Base-by-base conservation (phyloP, 441 rosid genomes). In the Populus hybrid region DNA sequence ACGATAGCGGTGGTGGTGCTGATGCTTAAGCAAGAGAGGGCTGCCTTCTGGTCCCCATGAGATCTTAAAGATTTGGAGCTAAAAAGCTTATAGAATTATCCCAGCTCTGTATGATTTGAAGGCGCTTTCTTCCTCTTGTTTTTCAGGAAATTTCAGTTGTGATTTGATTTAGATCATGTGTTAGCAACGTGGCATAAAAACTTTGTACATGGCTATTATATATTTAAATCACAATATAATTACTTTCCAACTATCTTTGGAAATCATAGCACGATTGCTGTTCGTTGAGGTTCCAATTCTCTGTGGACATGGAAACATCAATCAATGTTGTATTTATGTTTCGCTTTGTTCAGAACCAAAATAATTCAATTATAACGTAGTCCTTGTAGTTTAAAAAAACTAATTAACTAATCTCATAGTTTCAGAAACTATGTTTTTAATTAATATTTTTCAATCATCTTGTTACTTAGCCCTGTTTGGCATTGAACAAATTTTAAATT, bases 21-120 rank as follows among this genome's bases (percentile, higher is more conserved):
- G 53, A 46, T 70, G 61, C 86, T 69, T 86, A 71, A 85, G 73
- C 65, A 69, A 65, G 57, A 32, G 28, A 38, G 38, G 63, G 19
- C 23, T 34, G 59, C 32, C 61, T 53, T 32, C 53, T 71, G 40
- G 42, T 40, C 40, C 42, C 10, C 3, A 26, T 18, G 68, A 73
- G 38, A 53, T 69, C 53, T 36, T n/a, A 21, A 11, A 10, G 12
- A 66, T 11, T 63, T n/a, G 10, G 68, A 36, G 40, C 65, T 30
- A 6, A 35, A 76, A 79, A 65, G 64, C 24, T 57, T 19, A 1
- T 57, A 6, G 64, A n/a, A 7, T 57, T 57, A 19, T 61, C 19
- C 19, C 64, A 30, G 50, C 28, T 53, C 24, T 1, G 53, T n/a
- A 68, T 50, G 67, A 53, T 40, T 12, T 63, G 50, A 76, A 24